Base-by-base conservation (phyloP, 116 monocot genomes). In the Zostera marina region DNA sequence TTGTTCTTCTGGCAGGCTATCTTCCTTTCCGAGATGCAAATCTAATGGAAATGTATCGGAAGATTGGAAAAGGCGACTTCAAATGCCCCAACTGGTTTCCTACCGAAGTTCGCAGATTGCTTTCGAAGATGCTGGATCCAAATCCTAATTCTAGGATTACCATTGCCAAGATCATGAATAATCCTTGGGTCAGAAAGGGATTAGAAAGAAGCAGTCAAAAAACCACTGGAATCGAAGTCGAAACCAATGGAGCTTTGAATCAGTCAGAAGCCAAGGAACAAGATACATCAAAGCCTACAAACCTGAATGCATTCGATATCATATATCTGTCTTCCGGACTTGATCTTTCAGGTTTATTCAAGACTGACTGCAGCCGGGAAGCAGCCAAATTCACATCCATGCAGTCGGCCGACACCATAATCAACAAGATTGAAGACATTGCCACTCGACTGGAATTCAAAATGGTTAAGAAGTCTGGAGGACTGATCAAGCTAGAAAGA, bases 371-470 rank as follows among this genome's bases (percentile, higher is more conserved):
- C 42, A 40, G 5, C 42, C 22, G 5, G 56, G 59, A 67, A 58
- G 32, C 55, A 61, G 66, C 65, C 7, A 39, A 83, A 25, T 87
- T 92, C 62, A 76, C 79, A 21, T 81, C 79, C 9, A 57, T 42
- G 19, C 52, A 66, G 45, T 68, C 73, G 8, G 71, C 87, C 2
- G 11, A 56, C 0, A 61, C 52, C 22, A 76, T 92, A 4, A 74
- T 92, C 24, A 78, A 76, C 9, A 82, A 78, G 59, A 45, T 92
- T 7, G 81, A 87, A 63, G 76, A 83, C 26, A 52, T 92, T 19
- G 87, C 76, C 12, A 83, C 68, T 54, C n/a, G 13, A 8, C 39
- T 83, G 70, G 72, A 60, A 43, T 44, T 92, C 2, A 87, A 75
- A 62, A 65, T 87, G 59, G 65, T 39, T 52, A 92, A 83, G 68